phyloP scores from a whole-genome alignment of 768 basidiomycete species.

The Chlorophyllum brunneum region DNA sequence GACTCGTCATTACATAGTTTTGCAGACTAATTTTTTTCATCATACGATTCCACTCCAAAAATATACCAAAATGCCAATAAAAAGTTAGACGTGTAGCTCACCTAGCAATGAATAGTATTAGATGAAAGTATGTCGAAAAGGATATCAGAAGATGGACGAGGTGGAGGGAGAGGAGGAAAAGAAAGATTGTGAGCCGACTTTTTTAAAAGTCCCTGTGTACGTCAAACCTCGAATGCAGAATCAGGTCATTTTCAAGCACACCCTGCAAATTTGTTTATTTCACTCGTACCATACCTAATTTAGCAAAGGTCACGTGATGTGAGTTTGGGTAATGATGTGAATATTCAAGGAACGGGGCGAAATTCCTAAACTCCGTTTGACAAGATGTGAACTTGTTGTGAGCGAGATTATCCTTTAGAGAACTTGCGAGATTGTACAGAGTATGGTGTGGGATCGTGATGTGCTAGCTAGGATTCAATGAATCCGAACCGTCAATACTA shows the following conservation, averaged over 20 bases:
- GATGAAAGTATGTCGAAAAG: constrained; percentile 3
- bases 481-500: too few species aligned
- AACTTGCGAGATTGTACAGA: too few species aligned
- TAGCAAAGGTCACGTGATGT: background rate
- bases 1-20: constrained; percentile 21
- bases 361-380: background rate
- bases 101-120: background rate
- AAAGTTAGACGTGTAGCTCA: background rate
- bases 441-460: too few species aligned
- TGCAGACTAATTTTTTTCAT: constrained; percentile 25
- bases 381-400: background rate
- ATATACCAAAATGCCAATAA: background rate
- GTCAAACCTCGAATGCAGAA: constrained; percentile 1
- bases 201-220: background rate
- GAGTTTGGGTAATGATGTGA: too few species aligned
- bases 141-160: constrained; percentile 8
- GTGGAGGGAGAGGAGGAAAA: constrained; percentile 10
- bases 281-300: background rate
- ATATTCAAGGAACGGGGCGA: too few species aligned
- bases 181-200: constrained; percentile 11
- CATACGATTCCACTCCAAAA: constrained; percentile 11
- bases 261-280: background rate
- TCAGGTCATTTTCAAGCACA: constrained; percentile 24
- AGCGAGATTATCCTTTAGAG: background rate
- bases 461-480: too few species aligned